phyloP scores from a whole-genome alignment of 495 filamentous ascomycete species.

The Apodospora peruviana region DNA sequence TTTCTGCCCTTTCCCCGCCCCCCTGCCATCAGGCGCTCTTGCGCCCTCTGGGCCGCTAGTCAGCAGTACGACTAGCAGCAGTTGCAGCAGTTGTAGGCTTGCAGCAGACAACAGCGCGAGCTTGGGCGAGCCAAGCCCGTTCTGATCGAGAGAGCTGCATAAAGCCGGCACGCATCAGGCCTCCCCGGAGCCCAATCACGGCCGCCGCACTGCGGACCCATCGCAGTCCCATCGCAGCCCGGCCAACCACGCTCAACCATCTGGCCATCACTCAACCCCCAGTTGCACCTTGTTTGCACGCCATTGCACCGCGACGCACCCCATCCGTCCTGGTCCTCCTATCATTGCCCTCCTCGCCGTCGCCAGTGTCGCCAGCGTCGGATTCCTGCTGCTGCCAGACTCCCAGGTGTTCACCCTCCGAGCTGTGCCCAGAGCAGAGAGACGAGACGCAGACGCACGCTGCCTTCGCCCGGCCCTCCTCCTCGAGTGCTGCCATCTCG shows the following conservation, averaged over 20 bases:
- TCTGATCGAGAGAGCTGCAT: conserved; percentile 1
- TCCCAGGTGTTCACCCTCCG: not conserved
- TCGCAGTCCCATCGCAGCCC: conserved; percentile 1
- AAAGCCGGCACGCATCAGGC: not conserved
- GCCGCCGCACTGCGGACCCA: conserved; percentile 3
- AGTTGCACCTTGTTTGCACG: not conserved
- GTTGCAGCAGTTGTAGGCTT: too few species aligned
- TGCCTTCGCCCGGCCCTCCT: not conserved
- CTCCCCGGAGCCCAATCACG: conserved; percentile 23
- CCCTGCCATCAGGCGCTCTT: not conserved
- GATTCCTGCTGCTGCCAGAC: conserved; percentile 5
- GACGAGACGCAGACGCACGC: not conserved
- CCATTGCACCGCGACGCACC: not conserved
- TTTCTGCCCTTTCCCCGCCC: too few species aligned
- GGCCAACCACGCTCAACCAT: conserved; percentile 31
- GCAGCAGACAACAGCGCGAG: not conserved
- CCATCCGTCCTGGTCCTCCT: conserved; percentile 2
- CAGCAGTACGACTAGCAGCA: too few species aligned
- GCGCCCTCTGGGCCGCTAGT: not conserved
- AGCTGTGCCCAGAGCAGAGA: not conserved
- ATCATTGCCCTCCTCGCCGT: conserved; percentile 1
- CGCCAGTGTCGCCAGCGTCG: not conserved
- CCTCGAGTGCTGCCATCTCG: conserved; percentile 11
- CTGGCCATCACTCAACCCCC: conserved; percentile 21
- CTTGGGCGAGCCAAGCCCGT: conserved; percentile 1